phyloP scores from a whole-genome alignment of 495 filamentous ascomycete genomes.

The Lasiosphaeris hirsuta region DNA sequence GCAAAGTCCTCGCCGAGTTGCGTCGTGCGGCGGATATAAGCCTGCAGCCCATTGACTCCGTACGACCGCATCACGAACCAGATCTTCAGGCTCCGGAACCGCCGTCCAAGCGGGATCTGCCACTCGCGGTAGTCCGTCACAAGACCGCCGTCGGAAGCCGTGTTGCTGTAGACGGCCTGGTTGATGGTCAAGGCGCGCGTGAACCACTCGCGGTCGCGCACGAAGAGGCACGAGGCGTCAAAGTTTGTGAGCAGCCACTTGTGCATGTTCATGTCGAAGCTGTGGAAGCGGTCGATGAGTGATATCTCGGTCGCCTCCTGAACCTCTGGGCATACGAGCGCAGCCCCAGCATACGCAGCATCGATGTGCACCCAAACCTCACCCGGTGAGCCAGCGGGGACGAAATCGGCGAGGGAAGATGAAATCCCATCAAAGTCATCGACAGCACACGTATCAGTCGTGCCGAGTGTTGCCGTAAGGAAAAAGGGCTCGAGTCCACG shows the following conservation, averaged over 20 bases:
- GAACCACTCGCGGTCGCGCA: constrained; percentile 70
- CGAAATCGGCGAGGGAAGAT: constrained; percentile 58
- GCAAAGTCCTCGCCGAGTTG: constrained; percentile 68
- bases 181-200: constrained; percentile 77
- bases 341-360: constrained; percentile 88
- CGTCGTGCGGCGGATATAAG: constrained; percentile 65
- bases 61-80: constrained; percentile 95
- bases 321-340: constrained; percentile 77
- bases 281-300: constrained; percentile 67
- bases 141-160: constrained; percentile 72
- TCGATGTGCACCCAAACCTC: constrained; percentile 89
- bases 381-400: constrained; percentile 25
- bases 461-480: constrained; percentile 80
- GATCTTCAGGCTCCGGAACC: constrained; percentile 91
- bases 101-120: constrained; percentile 90
- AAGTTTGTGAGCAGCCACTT: constrained; percentile 98
- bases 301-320: constrained; percentile 49
- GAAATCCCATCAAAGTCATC: constrained; percentile 76
- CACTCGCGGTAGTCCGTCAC: constrained; percentile 98
- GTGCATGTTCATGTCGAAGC: constrained; percentile 94
- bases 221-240: constrained; percentile 80
- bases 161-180: constrained; percentile 73
- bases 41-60: constrained; percentile 73
- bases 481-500: constrained; percentile 80
- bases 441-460: constrained; percentile 81